Evolutionary conservation across 208 protist genomes (phyloP), one percentile per base, ranked within the genome.

Genomic region (Angomonas ambiguus): DNA sequence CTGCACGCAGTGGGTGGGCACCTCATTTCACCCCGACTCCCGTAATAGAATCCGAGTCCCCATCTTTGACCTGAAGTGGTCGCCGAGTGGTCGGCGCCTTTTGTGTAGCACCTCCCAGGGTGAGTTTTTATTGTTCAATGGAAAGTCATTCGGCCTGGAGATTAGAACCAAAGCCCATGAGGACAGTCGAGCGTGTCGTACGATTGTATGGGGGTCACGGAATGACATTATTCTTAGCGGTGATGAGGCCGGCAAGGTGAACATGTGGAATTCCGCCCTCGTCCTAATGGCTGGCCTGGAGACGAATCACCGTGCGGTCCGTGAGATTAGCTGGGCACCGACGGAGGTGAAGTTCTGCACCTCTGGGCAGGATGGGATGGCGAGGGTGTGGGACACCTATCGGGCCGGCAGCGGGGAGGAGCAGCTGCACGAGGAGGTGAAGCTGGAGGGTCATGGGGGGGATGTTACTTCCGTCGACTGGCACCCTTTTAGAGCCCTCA

Each of bases 1-100:
- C 20, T 93, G 86, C 69, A 95, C 89, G 65, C 89, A 95, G 79
- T 95, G 89, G 87, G 86, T 85, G 42, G 91, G 82, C 80, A 93
- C 89, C n/a, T 92, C 85, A 10, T 91, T 83, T 67, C 86, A 93
- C 62, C 89, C 89, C 11, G 89, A 95, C 42, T 74, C 77, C 45
- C 86, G 88, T 30, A 65, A 66, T n/a, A 70, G 77, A 20, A 71
- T 66, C 8, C 83, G 86, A 49, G 74, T 88, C 6, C 74, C 82
- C 25, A 68, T 95, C 18, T 83, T 83, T 53, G 81, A 71, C 67
- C 55, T 95, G 34, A 77, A 89, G 63, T 95, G 89, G 89, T 79
- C 89, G 2, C 84, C 89, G 5, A 91, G 82, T 51, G 89, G 86
- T 2, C 79, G 86, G 5, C 86, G 89, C 31, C 73, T 95, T 25